Base-by-base conservation (phyloP, 106 monocot genomes). In the Acanthochlamys bracteata region DNA sequence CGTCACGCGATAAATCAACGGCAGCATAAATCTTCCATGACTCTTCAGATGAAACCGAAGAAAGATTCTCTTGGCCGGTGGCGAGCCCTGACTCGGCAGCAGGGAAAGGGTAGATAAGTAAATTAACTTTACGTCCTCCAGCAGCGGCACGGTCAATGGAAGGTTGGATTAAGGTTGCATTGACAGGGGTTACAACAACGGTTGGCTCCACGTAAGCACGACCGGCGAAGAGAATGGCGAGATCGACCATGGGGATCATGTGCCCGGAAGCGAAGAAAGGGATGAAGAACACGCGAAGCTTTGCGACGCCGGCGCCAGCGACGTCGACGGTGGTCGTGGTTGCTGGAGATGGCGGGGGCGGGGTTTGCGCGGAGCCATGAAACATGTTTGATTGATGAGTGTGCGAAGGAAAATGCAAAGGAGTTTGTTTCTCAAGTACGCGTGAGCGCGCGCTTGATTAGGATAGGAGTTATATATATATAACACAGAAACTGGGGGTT, bases 181-280 rank as follows among this genome's bases (percentile, higher is more conserved):
- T 76, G 47, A 65, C 57, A 9, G 76, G 60, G 46, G 76, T 76
- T 14, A 70, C 57, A 52, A 70, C 17, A 4, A 71, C 11, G 42
- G 70, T 76, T 24, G 70, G 25, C 33, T 76, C 70, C 14, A 76
- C 71, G 14, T 65, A 65, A 17, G 53, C 70, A 53, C 71, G 76
- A 41, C 41, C 24, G 16, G 76, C 59, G 65, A 76, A 71, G 45
- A 59, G 52, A 26, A 33, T 17, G 56, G 76, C 70, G 41, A 66
- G n/a, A 56, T 71, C 65, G 39, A 58, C 51, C 66, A 76, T 41
- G 71, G 76, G 76, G 54, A 71, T 70, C 42, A 76, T 65, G 70
- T 76, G 76, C 7, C 76, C 60, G 25, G 76, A 41, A 20, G 70
- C 76, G 52, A 71, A 66, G 76, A 66, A 76, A 6, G 76, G 76